Conservation (phyloP, 768 basidiomycete genomes). For the Pleurotus djamor region DNA sequence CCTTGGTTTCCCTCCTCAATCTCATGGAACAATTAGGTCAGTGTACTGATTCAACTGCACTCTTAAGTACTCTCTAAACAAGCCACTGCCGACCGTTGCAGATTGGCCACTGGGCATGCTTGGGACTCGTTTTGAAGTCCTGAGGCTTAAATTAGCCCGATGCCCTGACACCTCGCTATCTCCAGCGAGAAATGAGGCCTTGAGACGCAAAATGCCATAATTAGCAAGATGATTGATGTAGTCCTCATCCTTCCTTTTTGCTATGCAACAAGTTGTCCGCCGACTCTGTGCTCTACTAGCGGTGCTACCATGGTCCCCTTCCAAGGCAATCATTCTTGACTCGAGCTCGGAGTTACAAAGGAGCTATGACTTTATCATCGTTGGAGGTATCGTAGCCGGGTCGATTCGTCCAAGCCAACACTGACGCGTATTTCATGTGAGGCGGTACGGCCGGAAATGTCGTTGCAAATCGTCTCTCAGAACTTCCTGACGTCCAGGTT, state of each 20-base stretch:
- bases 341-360: neutral
- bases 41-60: too few species aligned
- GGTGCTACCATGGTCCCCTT: neutral
- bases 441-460: slow-evolving; percentile 25
- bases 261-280: neutral
- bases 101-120: too few species aligned
- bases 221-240: too few species aligned
- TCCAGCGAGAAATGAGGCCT: too few species aligned
- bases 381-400: neutral
- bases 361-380: neutral
- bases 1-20: too few species aligned
- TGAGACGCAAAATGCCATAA: too few species aligned
- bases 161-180: too few species aligned
- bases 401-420: neutral
- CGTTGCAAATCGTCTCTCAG: slow-evolving; percentile 21
- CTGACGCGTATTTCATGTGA: slow-evolving; percentile 5
- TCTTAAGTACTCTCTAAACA: too few species aligned
- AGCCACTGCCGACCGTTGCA: too few species aligned
- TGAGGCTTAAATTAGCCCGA: too few species aligned
- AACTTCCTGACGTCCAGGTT: slow-evolving; percentile 16
- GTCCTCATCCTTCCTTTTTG: neutral
- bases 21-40: too few species aligned
- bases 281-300: neutral
- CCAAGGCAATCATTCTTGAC: neutral
- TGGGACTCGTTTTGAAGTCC: too few species aligned